Evolutionary conservation across 2,329 filamentous ascomycete genomes (phyloP).

Genomic region (Amesomyces nigricolor): DNA sequence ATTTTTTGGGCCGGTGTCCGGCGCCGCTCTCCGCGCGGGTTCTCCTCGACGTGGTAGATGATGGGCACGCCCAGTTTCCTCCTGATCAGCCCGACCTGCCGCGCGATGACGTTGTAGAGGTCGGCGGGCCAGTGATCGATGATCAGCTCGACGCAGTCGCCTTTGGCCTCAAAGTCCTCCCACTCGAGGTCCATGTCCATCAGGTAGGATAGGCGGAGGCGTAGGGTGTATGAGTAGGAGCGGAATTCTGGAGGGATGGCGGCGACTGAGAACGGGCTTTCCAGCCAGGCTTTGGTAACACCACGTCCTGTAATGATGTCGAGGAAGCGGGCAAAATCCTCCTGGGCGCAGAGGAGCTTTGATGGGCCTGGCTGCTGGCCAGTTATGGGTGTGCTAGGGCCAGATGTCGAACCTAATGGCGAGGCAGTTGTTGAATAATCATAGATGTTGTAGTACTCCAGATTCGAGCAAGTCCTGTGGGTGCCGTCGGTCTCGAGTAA

Average conservation of each 20-base stretch:
- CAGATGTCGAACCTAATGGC: conserved; percentile 19
- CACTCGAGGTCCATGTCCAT: conserved; percentile 46
- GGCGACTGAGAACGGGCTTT: conserved; percentile 55
- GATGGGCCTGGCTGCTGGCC: conserved; percentile 47
- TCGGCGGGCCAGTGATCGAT: conserved; percentile 52
- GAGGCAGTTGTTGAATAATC: conserved; percentile 35
- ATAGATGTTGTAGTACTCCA: conserved; percentile 67
- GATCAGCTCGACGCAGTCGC: conserved; percentile 55
- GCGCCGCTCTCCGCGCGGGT: conserved; percentile 38
- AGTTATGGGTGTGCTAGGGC: conserved; percentile 22
- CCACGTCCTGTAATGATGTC: conserved; percentile 51
- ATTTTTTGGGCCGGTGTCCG: conserved; percentile 36
- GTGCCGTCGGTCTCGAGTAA: conserved; percentile 51
- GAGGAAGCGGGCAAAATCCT: conserved; percentile 55
- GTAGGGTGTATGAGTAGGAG: conserved; percentile 55
- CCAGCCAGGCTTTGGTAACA: conserved; percentile 46
- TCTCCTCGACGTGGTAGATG: conserved; percentile 52
- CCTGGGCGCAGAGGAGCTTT: conserved; percentile 51
- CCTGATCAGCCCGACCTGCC: conserved; percentile 52
- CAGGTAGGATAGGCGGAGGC: conserved; percentile 56
- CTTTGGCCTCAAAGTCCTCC: conserved; percentile 50
- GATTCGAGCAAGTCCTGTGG: conserved; percentile 59
- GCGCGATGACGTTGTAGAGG: conserved; percentile 45
- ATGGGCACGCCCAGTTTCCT: conserved; percentile 52
- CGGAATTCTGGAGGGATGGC: conserved; percentile 55